Base-by-base conservation (phyloP, 148 eudicot genomes). In the Rhododendron griersonianum region DNA sequence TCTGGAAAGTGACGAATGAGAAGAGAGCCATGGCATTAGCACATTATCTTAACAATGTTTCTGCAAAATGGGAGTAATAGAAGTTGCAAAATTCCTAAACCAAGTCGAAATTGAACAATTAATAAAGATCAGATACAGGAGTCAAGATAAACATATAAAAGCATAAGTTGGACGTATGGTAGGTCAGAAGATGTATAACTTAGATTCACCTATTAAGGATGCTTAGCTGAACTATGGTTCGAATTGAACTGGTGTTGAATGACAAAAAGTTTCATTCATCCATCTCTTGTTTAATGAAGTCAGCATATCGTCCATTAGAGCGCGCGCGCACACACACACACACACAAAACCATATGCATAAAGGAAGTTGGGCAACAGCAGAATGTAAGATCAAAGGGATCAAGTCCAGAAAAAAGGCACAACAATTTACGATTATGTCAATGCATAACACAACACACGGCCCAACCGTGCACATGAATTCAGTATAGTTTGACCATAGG, bases 1-100 rank as follows among this genome's bases (percentile, higher is more conserved):
- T 91, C 93, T 89, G 89, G 80, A 53, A 51, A 45, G 80, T 16
- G n/a, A 35, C 6, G 48, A 44, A 48, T 18, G 80, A 50, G 50
- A 84, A 37, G 14, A 84, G 23, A 74, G 78, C 28, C 28, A 50
- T 14, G 23, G 15, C 63, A 84, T 73, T 71, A 84, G 81, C 71
- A 69, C 25, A 37, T 53, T 35, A 73, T 44, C 47, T 14, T 10
- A 55, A 47, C 23, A 44, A 44, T 6, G n/a, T 65, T 41, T 83
- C 5, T 45, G 25, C 30, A 33, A 4, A 51, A 50, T 21, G 10
- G 65, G 30, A 35, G 15, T 71, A 5, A 84, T 51, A 4, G 39
- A 75, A 50, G 21, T 74, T 23, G 5, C 21, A 50, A 28, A 48
- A 5, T 10, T 10, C 19, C 76, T 11, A 73, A 51, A 50, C 53